Base-by-base conservation (phyloP, 164 flowering plant genomes). In the Santalum album region DNA sequence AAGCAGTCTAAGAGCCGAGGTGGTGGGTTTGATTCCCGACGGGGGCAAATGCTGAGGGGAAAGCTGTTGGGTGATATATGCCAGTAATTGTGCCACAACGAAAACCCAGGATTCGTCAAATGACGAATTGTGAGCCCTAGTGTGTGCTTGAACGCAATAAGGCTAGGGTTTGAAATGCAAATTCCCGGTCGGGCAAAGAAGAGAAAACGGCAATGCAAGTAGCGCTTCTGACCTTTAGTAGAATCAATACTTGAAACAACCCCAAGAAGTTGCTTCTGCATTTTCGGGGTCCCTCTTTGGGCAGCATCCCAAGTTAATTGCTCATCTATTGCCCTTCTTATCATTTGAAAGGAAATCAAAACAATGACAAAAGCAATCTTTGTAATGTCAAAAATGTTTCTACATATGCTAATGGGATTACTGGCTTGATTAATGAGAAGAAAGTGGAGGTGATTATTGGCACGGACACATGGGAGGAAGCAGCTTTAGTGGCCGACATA, bases 391-490 rank as follows among this genome's bases (percentile, higher is more conserved):
- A 12, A 16, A 7, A 29, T 3, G 6, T 39, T 50, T 51, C 2
- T 1, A 2, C 12, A 14, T n/a, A 36, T 36, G 12, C 16, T 36
- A 2, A 36, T 36, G 14, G 40, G 12, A 14, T 12, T 44, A 22
- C 2, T 21, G n/a, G 5, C 2, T 34, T 75, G 46, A 69, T 70
- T 3, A 25, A 55, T 26, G 63, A 70, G 18, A 34, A 67, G n/a
- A 25, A 56, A 17, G 74, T 56, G 7, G 18, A 59, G 32, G 77
- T 42, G 34, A 66, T 78, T n/a, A 21, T 78, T n/a, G 72, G 74
- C 40, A 57, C 58, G 68, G 65, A 71, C 14, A 50, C 65, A 47
- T 78, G 80, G 87, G 58, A 69, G 29, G 74, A 77, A 55, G 68
- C 78, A 32, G 68, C 73, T 10, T 35, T 77, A 19, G 74, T 72